Conservation (phyloP, 2,329 filamentous ascomycete genomes). For the Sporothrix luriei region DNA sequence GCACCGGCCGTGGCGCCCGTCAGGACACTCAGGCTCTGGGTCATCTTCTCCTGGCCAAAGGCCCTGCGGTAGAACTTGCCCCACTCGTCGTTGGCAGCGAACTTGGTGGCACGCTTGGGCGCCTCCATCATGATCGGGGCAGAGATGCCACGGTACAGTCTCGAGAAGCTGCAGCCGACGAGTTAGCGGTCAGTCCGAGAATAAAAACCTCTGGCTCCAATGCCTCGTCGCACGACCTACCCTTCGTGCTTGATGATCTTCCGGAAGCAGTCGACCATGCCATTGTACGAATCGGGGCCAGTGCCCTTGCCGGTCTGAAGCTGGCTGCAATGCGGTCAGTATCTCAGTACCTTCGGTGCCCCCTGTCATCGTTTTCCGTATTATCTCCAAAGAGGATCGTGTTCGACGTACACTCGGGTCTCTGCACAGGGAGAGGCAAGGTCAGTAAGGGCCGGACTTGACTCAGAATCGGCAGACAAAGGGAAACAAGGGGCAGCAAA, state of each 20-base stretch:
- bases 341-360: not conserved
- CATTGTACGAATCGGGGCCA: constrained; percentile 85
- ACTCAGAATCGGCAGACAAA: not conserved
- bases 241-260: constrained; percentile 97
- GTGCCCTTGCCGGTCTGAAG: constrained; percentile 74
- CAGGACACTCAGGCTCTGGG: constrained; percentile 84
- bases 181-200: not conserved
- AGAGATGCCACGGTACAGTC: constrained; percentile 92
- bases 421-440: constrained; percentile 34
- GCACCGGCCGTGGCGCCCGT: constrained; percentile 94
- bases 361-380: constrained; percentile 1
- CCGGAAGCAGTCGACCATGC: constrained; percentile 96
- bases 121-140: constrained; percentile 98
- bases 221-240: constrained; percentile 53
- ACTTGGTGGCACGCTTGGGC: constrained; percentile 68
- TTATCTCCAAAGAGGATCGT: constrained; percentile 5
- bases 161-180: constrained; percentile 64
- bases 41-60: constrained; percentile 87
- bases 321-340: constrained; percentile 61
- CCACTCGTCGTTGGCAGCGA: constrained; percentile 98
- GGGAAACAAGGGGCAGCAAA: not conserved
- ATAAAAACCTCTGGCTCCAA: not conserved
- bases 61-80: constrained; percentile 87
- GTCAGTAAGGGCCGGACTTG: constrained; percentile 35
- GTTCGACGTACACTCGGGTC: constrained; percentile 36